Evolutionary conservation across 148 eudicot species (phyloP).

Genomic region (Mesembryanthemum crystallinum): DNA sequence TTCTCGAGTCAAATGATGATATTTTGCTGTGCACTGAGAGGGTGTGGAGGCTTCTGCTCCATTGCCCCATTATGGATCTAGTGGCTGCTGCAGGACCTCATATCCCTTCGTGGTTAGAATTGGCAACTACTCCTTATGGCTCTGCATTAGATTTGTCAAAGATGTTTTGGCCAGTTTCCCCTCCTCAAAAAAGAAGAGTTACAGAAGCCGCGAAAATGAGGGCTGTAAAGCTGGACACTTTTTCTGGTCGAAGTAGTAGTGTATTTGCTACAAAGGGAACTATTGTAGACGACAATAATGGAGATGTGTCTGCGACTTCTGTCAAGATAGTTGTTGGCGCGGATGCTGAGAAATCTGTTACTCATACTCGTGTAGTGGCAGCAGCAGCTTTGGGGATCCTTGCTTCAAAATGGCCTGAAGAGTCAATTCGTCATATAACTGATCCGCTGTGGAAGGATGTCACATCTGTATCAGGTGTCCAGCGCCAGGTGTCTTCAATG

Average conservation of each 20-base stretch:
- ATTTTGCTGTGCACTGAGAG: constrained; percentile 87
- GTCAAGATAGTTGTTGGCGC: constrained; percentile 84
- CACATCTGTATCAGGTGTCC: constrained; percentile 79
- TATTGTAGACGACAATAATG: constrained; percentile 44
- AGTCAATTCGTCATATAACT: constrained; percentile 49
- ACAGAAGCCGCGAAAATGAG: constrained; percentile 88
- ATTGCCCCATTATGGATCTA: constrained; percentile 70
- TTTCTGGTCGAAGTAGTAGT: constrained; percentile 29
- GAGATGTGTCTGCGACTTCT: constrained; percentile 48
- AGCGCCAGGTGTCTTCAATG: constrained; percentile 96
- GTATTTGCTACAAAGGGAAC: constrained; percentile 42
- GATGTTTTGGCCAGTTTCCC: constrained; percentile 93
- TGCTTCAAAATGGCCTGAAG: constrained; percentile 71
- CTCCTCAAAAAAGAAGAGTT: constrained; percentile 80
- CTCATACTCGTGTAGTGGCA: constrained; percentile 80
- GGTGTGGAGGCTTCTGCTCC: constrained; percentile 87
- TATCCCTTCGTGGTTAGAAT: constrained; percentile 84
- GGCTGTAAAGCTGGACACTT: constrained; percentile 66
- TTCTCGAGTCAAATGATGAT: constrained; percentile 85
- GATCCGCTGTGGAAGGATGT: constrained; percentile 83
- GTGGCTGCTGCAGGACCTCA: constrained; percentile 62
- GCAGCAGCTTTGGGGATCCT: constrained; percentile 84
- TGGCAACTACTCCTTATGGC: constrained; percentile 89
- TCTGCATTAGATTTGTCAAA: constrained; percentile 73
- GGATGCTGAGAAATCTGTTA: constrained; percentile 83